phyloP scores from a whole-genome alignment of 2,329 filamentous ascomycete species.

The Chrysoporthe puriensis region DNA sequence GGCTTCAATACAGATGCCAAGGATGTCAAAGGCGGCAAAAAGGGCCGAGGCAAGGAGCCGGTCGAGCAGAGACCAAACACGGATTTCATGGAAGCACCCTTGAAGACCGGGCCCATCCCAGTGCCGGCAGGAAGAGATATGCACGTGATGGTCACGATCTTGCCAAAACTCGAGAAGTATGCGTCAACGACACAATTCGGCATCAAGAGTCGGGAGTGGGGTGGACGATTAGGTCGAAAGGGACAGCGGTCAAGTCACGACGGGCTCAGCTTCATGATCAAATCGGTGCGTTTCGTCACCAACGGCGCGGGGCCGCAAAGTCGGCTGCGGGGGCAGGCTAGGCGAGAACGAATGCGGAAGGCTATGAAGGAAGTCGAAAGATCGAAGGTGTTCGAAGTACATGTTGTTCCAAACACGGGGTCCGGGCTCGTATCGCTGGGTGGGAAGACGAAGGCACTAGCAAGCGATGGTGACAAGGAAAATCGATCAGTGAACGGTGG shows the following conservation, averaged over 20 bases:
- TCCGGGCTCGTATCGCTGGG: slow-evolving; percentile 7
- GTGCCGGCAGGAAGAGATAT: slow-evolving; percentile 74
- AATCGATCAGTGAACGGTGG: slow-evolving; percentile 16
- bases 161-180: slow-evolving; percentile 80
- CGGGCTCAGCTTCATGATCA: slow-evolving; percentile 86
- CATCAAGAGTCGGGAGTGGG: slow-evolving; percentile 80
- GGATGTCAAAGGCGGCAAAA: slow-evolving; percentile 39
- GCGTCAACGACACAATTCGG: slow-evolving; percentile 75
- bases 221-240: slow-evolving; percentile 52
- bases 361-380: slow-evolving; percentile 57
- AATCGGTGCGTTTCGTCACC: slow-evolving; percentile 81
- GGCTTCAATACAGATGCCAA: slow-evolving; percentile 36
- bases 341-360: slow-evolving; percentile 60
- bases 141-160: slow-evolving; percentile 82
- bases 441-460: slow-evolving; percentile 21
- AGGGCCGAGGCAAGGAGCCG: slow-evolving; percentile 29
- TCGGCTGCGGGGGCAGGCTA: slow-evolving; percentile 57
- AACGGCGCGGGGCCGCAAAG: slow-evolving; percentile 67
- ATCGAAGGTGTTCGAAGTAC: slow-evolving; percentile 39
- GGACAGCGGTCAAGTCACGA: slow-evolving; percentile 63
- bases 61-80: slow-evolving; percentile 20
- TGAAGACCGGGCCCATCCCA: slow-evolving; percentile 62
- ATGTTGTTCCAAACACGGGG: slow-evolving; percentile 33
- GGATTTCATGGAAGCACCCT: slow-evolving; percentile 56
- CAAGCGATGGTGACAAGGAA: slow-evolving; percentile 27